Evolutionary conservation across 2,329 filamentous ascomycete species (phyloP), one percentile per base, ranked within the genome.

Genomic region (Xylariales sp.): DNA sequence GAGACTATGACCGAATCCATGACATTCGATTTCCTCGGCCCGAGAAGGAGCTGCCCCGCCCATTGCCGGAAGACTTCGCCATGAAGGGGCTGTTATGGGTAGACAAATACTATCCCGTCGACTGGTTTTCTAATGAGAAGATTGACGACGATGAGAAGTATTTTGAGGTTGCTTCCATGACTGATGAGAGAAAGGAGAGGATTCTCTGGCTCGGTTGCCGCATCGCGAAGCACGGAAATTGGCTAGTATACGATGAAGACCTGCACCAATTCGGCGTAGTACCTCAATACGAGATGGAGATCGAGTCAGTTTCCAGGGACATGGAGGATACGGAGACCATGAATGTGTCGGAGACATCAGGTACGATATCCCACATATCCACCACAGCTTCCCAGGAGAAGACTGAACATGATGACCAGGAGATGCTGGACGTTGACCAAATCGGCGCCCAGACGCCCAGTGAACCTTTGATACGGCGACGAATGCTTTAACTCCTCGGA

Each of bases 61-160:
- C 84, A 0, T 57, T 88, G 0, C 81, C 82, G 0, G 85, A 88
- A 36, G 85, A 89, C 46, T 86, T 78, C 48, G 70, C 76, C 0
- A 71, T 87, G 42, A 70, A 81, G 1, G 84, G 84, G 0, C 63
- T 86, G 2, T 57, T 80, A 2, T 86, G 79, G 66, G 66, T 72
- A 0, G 69, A 78, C 2, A 65, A 68, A 9, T 82, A 82, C 42
- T 81, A 76, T 40, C 80, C 81, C 0, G 42, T 59, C 0, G 62
- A 68, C 1, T 86, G 77, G 76, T 86, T 86, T 52, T 50, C 56
- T 0, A 68, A 70, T 7, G 70, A 73, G 1, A 72, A 73, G 44
- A 69, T 80, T 4, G 81, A 86, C 19, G 82, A 86, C n/a, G 79
- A 84, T 9, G 82, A 86, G 46, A 74, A 80, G 31, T 73, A 73